Percentiles rank a stretch among this genome's conserved stretches.
phyloP scores from a whole-genome alignment of 176 grass and related monocot genomes.

The Aechmea fasciata region DNA sequence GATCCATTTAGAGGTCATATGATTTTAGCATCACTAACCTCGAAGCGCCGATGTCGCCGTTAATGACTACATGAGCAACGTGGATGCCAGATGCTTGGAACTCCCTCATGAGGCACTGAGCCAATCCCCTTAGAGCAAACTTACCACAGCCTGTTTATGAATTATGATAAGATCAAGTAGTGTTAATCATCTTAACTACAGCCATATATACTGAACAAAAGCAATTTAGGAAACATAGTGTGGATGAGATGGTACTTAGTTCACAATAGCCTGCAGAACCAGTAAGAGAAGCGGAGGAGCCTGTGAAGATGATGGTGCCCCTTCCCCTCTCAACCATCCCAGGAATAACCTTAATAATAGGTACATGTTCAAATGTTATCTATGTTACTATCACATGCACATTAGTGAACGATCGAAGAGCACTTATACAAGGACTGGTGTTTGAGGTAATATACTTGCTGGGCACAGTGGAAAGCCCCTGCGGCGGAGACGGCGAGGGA shows the following conservation, averaged over 20 bases:
- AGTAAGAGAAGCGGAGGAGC: constrained; percentile 57
- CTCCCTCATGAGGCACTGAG: constrained; percentile 67
- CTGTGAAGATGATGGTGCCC: constrained; percentile 84
- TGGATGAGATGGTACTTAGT: constrained; percentile 38
- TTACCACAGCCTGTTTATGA: constrained; percentile 56
- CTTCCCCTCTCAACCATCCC: constrained; percentile 78
- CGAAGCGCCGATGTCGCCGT: constrained; percentile 44
- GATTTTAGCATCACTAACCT: constrained; percentile 35
- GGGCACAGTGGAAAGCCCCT: constrained; percentile 82
- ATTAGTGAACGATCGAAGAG: too few species aligned
- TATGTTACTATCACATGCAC: too few species aligned
- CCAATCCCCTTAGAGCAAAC: constrained; percentile 73
- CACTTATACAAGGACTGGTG: background rate
- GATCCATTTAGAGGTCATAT: background rate
- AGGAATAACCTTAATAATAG: constrained; percentile 48
- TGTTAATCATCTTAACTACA: too few species aligned
- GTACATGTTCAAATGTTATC: background rate
- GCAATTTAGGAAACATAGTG: background rate
- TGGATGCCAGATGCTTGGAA: constrained; percentile 69
- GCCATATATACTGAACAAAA: too few species aligned
- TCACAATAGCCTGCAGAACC: constrained; percentile 54
- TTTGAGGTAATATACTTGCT: constrained; percentile 40
- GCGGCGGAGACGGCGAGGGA: constrained; percentile 45
- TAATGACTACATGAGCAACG: constrained; percentile 77
- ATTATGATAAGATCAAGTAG: background rate